phyloP scores from a whole-genome alignment of 768 basidiomycete species.

The Calocybe indica region DNA sequence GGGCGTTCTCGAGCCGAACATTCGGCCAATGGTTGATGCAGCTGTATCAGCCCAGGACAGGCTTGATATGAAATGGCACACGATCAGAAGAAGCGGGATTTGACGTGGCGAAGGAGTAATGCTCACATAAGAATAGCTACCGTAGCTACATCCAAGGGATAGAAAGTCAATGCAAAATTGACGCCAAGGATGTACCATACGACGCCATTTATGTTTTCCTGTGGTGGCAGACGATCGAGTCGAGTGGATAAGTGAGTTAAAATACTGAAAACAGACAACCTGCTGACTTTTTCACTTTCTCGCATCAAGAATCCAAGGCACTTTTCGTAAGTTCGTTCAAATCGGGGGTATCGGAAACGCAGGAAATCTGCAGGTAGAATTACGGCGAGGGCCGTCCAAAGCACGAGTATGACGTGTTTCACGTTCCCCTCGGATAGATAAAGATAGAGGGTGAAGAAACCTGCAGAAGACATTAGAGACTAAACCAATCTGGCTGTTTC shows the following conservation, averaged over 20 bases:
- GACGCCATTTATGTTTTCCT: conserved; percentile 79
- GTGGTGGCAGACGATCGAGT: background rate
- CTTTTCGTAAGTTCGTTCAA: conserved; percentile 68
- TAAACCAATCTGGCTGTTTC: conserved; percentile 1
- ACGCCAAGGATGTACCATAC: conserved; percentile 90
- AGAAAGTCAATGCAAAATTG: conserved; percentile 64
- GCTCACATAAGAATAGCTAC: conserved; percentile 83
- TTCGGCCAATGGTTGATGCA: conserved; percentile 87
- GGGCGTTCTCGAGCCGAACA: conserved; percentile 68
- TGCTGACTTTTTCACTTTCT: conserved; percentile 68
- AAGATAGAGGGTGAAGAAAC: conserved; percentile 38
- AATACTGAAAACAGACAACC: conserved; percentile 6
- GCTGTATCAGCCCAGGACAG: conserved; percentile 96
- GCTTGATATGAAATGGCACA: conserved; percentile 29
- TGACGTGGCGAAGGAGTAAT: conserved; percentile 4
- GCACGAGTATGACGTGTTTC: conserved; percentile 51
- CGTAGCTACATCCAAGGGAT: conserved; percentile 86
- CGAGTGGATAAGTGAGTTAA: background rate
- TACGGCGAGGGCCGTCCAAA: conserved; percentile 61
- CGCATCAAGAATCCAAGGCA: conserved; percentile 83
- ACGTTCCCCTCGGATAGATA: conserved; percentile 52
- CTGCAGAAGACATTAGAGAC: conserved; percentile 14
- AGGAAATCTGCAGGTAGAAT: conserved; percentile 74
- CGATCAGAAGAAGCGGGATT: background rate
- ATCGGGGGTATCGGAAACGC: conserved; percentile 56